phyloP scores from a whole-genome alignment of 495 filamentous ascomycete genomes.

The Chlorociboria aeruginascens region DNA sequence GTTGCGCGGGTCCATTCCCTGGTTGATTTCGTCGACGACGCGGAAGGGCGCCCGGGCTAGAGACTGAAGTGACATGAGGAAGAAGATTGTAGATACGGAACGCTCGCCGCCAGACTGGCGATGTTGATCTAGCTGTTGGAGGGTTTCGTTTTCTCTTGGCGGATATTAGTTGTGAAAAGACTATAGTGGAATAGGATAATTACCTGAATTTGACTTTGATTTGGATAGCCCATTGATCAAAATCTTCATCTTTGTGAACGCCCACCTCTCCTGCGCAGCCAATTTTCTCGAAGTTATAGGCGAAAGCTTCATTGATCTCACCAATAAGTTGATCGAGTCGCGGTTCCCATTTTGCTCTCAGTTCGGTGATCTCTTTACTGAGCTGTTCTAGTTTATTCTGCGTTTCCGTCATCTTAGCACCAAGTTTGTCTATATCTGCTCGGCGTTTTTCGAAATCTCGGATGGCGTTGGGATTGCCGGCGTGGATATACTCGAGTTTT shows the following conservation, averaged over 20 bases:
- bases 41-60: conserved; percentile 95
- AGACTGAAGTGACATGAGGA: conserved; percentile 94
- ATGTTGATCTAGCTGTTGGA: conserved; percentile 77
- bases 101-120: conserved; percentile 95
- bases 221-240: conserved; percentile 86
- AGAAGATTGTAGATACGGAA: conserved; percentile 96
- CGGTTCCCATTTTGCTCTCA: conserved; percentile 68
- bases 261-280: conserved; percentile 88
- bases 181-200: conserved; percentile 12
- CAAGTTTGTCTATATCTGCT: conserved; percentile 32
- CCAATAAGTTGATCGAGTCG: conserved; percentile 62
- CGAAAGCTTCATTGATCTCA: conserved; percentile 81
- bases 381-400: conserved; percentile 44
- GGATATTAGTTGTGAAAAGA: neutral
- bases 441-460: conserved; percentile 66
- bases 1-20: conserved; percentile 98
- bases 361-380: conserved; percentile 33
- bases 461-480: conserved; percentile 64
- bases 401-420: conserved; percentile 24
- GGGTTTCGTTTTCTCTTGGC: conserved; percentile 60
- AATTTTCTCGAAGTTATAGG: conserved; percentile 83
- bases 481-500: conserved; percentile 68
- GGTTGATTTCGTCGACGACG: conserved; percentile 98
- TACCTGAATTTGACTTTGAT: conserved; percentile 91
- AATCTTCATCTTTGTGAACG: conserved; percentile 73